Conservation (phyloP, 495 filamentous ascomycete species). For the Xylaria longipes region DNA sequence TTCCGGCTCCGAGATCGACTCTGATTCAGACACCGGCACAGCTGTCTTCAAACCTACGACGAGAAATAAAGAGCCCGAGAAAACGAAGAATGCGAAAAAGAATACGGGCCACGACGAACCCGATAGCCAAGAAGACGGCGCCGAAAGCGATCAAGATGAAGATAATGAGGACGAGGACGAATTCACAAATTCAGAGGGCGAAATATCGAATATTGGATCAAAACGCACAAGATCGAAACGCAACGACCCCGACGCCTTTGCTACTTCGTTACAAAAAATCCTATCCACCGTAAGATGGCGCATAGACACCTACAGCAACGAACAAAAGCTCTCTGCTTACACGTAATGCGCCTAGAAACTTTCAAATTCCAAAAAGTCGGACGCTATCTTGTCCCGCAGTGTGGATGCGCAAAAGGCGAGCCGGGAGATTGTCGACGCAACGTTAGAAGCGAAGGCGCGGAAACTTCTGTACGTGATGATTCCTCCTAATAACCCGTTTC, state of each 20-base stretch:
- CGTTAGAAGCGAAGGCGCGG: conserved; percentile 80
- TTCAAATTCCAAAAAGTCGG: conserved; percentile 74
- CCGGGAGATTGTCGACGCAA: conserved; percentile 70
- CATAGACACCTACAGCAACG: not conserved
- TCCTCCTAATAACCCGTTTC: not conserved
- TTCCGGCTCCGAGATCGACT: conserved; percentile 47
- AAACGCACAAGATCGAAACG: conserved; percentile 68
- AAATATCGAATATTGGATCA: conserved; percentile 44
- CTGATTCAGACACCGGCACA: conserved; percentile 45
- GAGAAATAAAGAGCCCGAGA: conserved; percentile 30
- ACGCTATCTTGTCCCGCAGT: conserved; percentile 88
- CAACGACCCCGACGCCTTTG: conserved; percentile 89
- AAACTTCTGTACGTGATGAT: conserved; percentile 37
- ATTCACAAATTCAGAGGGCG: conserved; percentile 38
- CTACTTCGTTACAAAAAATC: conserved; percentile 90
- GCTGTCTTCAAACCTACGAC: conserved; percentile 20
- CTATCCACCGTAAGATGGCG: conserved; percentile 61
- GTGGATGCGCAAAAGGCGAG: conserved; percentile 68
- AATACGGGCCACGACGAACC: conserved; percentile 38
- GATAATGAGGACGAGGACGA: conserved; percentile 44
- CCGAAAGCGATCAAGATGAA: conserved; percentile 33
- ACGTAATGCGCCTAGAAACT: conserved; percentile 61
- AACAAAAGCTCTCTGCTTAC: not conserved
- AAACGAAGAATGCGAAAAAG: conserved; percentile 39
- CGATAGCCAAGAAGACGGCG: conserved; percentile 39